Base-by-base conservation (phyloP, 2,329 filamentous ascomycete species). In the Alternaria brassicae region DNA sequence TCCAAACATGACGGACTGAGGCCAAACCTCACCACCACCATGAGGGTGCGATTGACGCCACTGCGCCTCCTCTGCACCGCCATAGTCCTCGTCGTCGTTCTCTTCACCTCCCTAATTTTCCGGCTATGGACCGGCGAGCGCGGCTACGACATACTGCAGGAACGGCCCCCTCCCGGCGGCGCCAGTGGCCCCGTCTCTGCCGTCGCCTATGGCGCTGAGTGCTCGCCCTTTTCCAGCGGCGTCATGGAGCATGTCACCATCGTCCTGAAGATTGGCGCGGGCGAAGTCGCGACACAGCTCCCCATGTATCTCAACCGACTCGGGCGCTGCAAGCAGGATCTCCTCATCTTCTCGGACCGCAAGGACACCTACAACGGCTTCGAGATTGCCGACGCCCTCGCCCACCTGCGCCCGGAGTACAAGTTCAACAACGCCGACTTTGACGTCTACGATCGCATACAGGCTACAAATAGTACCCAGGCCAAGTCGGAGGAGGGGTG, bases 271-370 rank as follows among this genome's bases (percentile, higher is more conserved):
- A 86, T 86, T 4, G 85, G 85, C 45, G 83, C 85, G 6, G 85
- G 84, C 15, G 85, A 88, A 69, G 81, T 84, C 9, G 75, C 78
- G 44, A 82, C 83, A 19, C 85, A 86, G 71, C 80, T 88, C n/a
- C 84, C 85, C 2, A 72, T 80, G 6, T 85, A 87, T 68, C 80
- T 86, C 61, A 72, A 81, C 58, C 85, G 84, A 1, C 85, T 84
- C 2, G 78, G 86, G 42, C 79, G 80, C 66, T 88, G 85, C 75
- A 80, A 85, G 53, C 82, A 82, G 48, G 77, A 87, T 71, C 82
- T 83, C 49, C 79, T 84, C 28, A 80, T 88, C 67, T 87, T 86
- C 74, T 88, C 86, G 37, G 86, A 88, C 71, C 83, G 82, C 65
- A 82, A 83, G 37, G 84, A 86, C 68, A 75, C 78, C 82, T 56